Evolutionary conservation across 2,329 filamentous ascomycete species (phyloP).

Genomic region (Orbilia javanica): DNA sequence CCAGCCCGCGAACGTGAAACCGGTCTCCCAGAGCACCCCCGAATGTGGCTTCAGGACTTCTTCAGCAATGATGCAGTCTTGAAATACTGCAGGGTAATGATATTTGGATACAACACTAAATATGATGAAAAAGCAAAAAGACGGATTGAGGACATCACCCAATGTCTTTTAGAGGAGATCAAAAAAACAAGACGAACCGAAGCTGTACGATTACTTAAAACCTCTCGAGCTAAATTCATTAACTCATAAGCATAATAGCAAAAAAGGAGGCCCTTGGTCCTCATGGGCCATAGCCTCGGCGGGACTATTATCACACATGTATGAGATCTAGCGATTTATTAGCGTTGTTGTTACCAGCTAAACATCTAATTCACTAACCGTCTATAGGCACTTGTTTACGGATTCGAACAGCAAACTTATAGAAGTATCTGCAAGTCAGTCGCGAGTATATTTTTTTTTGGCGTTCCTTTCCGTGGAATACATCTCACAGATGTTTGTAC

Average conservation of each 20-base stretch:
- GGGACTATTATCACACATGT: slow-evolving; percentile 42
- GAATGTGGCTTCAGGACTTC: slow-evolving; percentile 61
- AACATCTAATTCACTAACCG: background rate
- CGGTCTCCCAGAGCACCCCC: too few species aligned
- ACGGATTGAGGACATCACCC: slow-evolving; percentile 35
- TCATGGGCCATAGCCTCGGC: slow-evolving; percentile 43
- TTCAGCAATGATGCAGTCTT: slow-evolving; percentile 30
- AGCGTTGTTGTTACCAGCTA: background rate
- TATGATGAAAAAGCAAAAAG: slow-evolving; percentile 28
- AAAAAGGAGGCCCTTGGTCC: slow-evolving; percentile 20
- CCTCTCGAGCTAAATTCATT: background rate
- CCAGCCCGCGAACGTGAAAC: too few species aligned
- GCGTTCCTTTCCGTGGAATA: slow-evolving; percentile 34
- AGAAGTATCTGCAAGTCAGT: slow-evolving; percentile 37
- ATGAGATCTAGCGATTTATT: background rate
- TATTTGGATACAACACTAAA: slow-evolving; percentile 59
- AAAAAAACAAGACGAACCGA: slow-evolving; percentile 6
- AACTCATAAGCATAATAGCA: slow-evolving; percentile 4
- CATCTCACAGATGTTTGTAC: slow-evolving; percentile 24
- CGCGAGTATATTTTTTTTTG: slow-evolving; percentile 22
- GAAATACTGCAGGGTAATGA: slow-evolving; percentile 57
- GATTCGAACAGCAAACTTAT: background rate
- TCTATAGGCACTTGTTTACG: slow-evolving; percentile 1
- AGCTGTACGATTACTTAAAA: slow-evolving; percentile 29
- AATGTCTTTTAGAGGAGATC: slow-evolving; percentile 50